A percentile compares a stretch with the other conserved stretches of the same genome.
Evolutionary conservation across 768 basidiomycete species (phyloP).

Genomic region (Suillus fuscotomentosus): DNA sequence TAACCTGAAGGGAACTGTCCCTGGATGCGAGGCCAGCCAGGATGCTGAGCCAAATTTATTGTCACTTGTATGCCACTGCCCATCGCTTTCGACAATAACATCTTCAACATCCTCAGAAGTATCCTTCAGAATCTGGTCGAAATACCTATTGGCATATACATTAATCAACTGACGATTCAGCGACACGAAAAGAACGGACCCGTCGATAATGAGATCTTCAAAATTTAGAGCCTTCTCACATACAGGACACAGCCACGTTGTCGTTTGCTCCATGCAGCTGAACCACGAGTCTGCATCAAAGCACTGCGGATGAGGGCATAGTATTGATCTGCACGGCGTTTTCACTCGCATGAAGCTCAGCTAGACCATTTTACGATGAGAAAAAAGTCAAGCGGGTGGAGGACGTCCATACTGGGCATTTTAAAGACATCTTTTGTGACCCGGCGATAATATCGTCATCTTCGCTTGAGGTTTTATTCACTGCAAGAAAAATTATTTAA

Average conservation of each 20-base stretch:
- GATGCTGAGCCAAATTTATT: slow-evolving; percentile 72
- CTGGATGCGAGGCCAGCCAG: slow-evolving; percentile 65
- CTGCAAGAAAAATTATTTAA: slow-evolving; percentile 33
- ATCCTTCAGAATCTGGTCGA: slow-evolving; percentile 76
- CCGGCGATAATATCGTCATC: slow-evolving; percentile 95
- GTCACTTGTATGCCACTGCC: slow-evolving; percentile 94
- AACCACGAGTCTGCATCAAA: slow-evolving; percentile 96
- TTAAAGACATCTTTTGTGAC: slow-evolving; percentile 85
- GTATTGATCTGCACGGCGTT: slow-evolving; percentile 82
- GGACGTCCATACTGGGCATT: slow-evolving; percentile 75
- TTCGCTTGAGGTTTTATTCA: slow-evolving; percentile 54
- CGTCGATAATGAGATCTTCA: slow-evolving; percentile 88
- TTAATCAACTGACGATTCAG: not conserved
- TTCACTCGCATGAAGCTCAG: slow-evolving; percentile 84
- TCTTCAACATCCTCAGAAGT: slow-evolving; percentile 85
- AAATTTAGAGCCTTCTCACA: slow-evolving; percentile 79
- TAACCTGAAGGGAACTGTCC: slow-evolving; percentile 18
- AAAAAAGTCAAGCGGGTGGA: slow-evolving; percentile 2
- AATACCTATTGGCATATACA: slow-evolving; percentile 55
- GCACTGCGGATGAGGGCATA: slow-evolving; percentile 89
- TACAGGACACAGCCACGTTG: slow-evolving; percentile 93
- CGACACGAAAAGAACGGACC: slow-evolving; percentile 46
- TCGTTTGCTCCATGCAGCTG: slow-evolving; percentile 93
- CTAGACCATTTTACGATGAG: slow-evolving; percentile 33
- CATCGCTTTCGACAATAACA: slow-evolving; percentile 91